These are phyloP conservation scores for Posidonia australis DNA, from an alignment of 106 monocot genomes.

Conservation along the genomic window DNA sequence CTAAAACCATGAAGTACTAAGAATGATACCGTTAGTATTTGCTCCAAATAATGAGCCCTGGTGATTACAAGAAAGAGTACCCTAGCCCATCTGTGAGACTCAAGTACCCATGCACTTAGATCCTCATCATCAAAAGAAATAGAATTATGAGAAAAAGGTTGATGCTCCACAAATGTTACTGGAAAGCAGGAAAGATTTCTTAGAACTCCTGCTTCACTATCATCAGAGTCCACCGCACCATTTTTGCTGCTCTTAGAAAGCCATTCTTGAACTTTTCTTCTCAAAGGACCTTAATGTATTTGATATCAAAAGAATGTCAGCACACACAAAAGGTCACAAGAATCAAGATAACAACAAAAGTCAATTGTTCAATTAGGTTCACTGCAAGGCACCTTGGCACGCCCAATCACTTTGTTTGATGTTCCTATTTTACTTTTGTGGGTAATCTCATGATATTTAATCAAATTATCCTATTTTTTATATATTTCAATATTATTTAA, in stretches of 20 bases:
- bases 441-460: no score
- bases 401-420: neutral
- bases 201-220: slow-evolving; percentile 20
- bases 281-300: slow-evolving; percentile 41
- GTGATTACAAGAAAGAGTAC: slow-evolving; percentile 49
- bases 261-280: slow-evolving; percentile 55
- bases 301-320: neutral
- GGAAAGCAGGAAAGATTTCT: slow-evolving; percentile 43
- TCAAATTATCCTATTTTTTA: no score
- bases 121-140: slow-evolving; percentile 79
- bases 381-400: no score
- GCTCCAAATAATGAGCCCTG: slow-evolving; percentile 35
- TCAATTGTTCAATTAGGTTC: no score
- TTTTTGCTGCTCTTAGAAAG: slow-evolving; percentile 14
- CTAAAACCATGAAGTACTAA: neutral
- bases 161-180: slow-evolving; percentile 33
- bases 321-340: neutral
- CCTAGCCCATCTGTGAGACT: slow-evolving; percentile 70
- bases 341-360: neutral
- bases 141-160: slow-evolving; percentile 6
- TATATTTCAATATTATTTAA: no score
- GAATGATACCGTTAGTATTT: slow-evolving; percentile 39
- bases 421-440: no score
- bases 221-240: neutral
- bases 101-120: slow-evolving; percentile 50